phyloP scores from a whole-genome alignment of 257 asterid genomes.

The Nicotiana undulata region DNA sequence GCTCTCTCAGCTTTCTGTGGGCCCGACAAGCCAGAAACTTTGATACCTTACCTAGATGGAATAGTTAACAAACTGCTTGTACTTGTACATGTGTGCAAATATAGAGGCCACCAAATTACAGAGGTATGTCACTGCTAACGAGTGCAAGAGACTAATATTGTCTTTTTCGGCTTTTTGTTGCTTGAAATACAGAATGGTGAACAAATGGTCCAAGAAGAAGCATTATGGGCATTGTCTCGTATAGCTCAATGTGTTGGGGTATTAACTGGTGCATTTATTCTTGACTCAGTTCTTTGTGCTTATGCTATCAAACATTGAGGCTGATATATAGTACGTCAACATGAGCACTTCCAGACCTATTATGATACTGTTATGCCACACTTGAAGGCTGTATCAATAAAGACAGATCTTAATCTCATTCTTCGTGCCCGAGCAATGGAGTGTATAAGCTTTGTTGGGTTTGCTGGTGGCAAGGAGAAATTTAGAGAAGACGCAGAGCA shows the following conservation, averaged over 20 bases:
- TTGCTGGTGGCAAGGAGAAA: constrained; percentile 80
- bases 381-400: constrained; percentile 70
- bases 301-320: not conserved
- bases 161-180: too few relatives aligned
- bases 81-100: too few relatives aligned
- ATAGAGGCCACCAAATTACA: too few relatives aligned
- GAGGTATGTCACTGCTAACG: too few relatives aligned
- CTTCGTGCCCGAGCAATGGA: too few relatives aligned
- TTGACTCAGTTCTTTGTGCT: not conserved
- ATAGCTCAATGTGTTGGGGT: constrained; percentile 92
- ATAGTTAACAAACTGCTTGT: constrained; percentile 61
- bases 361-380: constrained; percentile 86
- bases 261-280: not conserved
- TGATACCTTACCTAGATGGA: constrained; percentile 76
- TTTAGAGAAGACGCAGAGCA: not conserved
- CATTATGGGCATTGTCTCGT: constrained; percentile 77
- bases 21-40: constrained; percentile 71
- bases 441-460: constrained; percentile 67
- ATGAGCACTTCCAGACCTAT: constrained; percentile 14
- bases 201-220: constrained; percentile 70
- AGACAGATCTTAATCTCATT: constrained; percentile 52
- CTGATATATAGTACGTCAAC: too few relatives aligned
- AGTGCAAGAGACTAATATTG: too few relatives aligned
- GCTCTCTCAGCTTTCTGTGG: constrained; percentile 84
- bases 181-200: too few relatives aligned